Conservation (phyloP, 1,284 basidiomycete genomes). For the Leccinum pachyderme region DNA sequence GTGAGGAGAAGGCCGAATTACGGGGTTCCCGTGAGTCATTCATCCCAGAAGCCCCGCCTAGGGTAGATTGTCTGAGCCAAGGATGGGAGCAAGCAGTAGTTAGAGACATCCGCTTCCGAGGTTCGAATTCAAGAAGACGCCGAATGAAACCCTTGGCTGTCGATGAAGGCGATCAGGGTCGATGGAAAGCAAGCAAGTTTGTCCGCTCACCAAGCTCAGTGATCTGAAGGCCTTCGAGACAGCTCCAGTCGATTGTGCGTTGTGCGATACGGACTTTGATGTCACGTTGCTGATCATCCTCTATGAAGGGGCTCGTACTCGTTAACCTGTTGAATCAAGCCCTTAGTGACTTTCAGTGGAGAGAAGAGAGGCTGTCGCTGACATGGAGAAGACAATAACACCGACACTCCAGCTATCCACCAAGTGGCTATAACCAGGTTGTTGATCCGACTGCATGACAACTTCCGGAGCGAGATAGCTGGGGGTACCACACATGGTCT, state of each 20-base stretch:
- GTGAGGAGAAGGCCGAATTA: slow-evolving; percentile 18
- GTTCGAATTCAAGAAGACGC: slow-evolving; percentile 45
- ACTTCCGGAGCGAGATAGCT: slow-evolving; percentile 87
- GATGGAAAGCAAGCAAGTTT: neutral
- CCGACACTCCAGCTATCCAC: slow-evolving; percentile 95
- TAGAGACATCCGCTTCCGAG: slow-evolving; percentile 56
- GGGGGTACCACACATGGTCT: slow-evolving; percentile 88
- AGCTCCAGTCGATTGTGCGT: slow-evolving; percentile 62
- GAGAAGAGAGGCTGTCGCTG: slow-evolving; percentile 23
- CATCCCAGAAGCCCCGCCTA: neutral
- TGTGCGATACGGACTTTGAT: slow-evolving; percentile 52
- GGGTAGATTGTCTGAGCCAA: slow-evolving; percentile 49
- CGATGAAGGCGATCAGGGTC: slow-evolving; percentile 2
- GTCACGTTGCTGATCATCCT: slow-evolving; percentile 56
- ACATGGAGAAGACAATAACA: slow-evolving; percentile 89
- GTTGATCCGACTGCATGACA: slow-evolving; percentile 61
- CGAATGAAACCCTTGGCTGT: slow-evolving; percentile 39
- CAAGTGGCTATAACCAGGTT: slow-evolving; percentile 74
- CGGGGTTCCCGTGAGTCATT: slow-evolving; percentile 5
- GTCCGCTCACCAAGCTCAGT: slow-evolving; percentile 37
- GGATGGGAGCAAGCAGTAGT: slow-evolving; percentile 57
- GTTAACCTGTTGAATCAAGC: slow-evolving; percentile 56
- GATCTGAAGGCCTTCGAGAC: slow-evolving; percentile 41
- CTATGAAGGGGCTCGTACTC: slow-evolving; percentile 67
- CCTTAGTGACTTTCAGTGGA: neutral